These are phyloP conservation scores for Globisporangium takayamanum DNA, from an alignment of 352 stramenopile species.

Conservation along the genomic window DNA sequence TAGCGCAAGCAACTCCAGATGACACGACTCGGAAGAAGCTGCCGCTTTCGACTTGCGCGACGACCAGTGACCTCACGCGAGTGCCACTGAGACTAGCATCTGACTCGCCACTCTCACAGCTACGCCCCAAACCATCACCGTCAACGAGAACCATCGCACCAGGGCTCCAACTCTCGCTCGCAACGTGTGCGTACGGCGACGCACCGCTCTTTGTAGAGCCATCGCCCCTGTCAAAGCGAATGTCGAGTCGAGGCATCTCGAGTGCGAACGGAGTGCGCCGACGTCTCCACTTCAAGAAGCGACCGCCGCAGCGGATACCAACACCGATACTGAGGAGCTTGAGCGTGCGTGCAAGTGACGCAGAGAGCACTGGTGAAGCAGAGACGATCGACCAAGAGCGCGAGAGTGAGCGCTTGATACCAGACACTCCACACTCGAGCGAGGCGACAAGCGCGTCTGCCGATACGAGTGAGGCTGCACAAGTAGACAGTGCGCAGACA, in stretches of 20 bases:
- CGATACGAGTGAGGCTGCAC: neutral
- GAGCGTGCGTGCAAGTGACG: neutral
- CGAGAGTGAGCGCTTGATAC: too few relatives aligned
- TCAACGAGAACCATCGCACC: neutral
- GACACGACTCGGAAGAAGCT: neutral
- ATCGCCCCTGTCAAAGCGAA: slow-evolving; percentile 35
- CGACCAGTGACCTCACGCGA: neutral
- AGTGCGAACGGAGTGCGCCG: slow-evolving; percentile 24
- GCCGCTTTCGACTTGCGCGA: neutral
- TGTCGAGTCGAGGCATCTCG: slow-evolving; percentile 21
- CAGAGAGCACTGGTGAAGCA: neutral
- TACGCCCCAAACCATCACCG: slow-evolving; percentile 9
- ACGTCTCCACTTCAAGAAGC: slow-evolving; percentile 20
- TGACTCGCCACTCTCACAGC: neutral
- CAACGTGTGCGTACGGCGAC: slow-evolving; percentile 26
- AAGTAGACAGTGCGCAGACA: neutral
- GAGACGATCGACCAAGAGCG: neutral
- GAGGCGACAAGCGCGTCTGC: neutral
- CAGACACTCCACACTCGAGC: too few relatives aligned
- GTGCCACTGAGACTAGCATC: slow-evolving; percentile 1
- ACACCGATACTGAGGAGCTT: neutral
- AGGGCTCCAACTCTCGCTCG: slow-evolving; percentile 10
- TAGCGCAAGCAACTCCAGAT: slow-evolving; percentile 1
- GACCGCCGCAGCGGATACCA: slow-evolving; percentile 6
- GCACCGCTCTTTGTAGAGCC: slow-evolving; percentile 38